These are phyloP conservation scores for Massospora cicadina DNA, from an alignment of 371 early-diverging fungal genomes.

Conservation along the genomic window DNA sequence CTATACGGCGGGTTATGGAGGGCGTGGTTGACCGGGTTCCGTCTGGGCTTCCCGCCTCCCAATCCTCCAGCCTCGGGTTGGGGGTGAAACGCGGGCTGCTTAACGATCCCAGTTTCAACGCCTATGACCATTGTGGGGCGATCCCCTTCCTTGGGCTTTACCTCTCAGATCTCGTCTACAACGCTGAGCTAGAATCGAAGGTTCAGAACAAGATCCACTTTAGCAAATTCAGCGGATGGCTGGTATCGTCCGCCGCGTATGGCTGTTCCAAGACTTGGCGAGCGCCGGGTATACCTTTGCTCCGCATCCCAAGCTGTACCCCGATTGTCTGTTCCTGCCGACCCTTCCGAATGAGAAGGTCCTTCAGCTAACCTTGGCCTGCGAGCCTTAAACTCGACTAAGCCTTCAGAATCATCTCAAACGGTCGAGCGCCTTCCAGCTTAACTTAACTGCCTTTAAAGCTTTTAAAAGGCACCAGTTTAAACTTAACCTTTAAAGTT, in stretches of 20 bases:
- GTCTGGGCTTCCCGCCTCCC: not conserved
- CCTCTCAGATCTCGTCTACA: constrained; percentile 41
- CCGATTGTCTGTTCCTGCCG: not conserved
- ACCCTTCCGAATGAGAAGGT: not conserved
- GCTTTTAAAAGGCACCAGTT: too few species aligned
- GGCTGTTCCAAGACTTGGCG: not conserved
- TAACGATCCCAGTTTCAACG: not conserved
- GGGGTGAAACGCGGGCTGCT: not conserved
- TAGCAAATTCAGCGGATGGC: not conserved
- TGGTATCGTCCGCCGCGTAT: not conserved
- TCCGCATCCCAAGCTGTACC: not conserved
- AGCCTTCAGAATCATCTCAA: too few species aligned
- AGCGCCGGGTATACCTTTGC: not conserved
- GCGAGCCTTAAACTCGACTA: too few species aligned
- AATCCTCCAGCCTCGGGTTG: not conserved
- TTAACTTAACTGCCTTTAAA: too few species aligned
- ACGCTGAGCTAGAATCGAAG: constrained; percentile 34
- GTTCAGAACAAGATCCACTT: not conserved
- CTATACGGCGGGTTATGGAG: constrained; percentile 32
- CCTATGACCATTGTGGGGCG: constrained; percentile 22
- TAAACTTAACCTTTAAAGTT: too few species aligned
- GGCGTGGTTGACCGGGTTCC: constrained; percentile 22
- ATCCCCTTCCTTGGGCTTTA: constrained; percentile 42
- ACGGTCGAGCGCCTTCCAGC: too few species aligned
- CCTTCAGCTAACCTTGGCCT: not conserved